phyloP scores from a whole-genome alignment of 192 early-diverging fungal genomes.

The Coemansia sp. region DNA sequence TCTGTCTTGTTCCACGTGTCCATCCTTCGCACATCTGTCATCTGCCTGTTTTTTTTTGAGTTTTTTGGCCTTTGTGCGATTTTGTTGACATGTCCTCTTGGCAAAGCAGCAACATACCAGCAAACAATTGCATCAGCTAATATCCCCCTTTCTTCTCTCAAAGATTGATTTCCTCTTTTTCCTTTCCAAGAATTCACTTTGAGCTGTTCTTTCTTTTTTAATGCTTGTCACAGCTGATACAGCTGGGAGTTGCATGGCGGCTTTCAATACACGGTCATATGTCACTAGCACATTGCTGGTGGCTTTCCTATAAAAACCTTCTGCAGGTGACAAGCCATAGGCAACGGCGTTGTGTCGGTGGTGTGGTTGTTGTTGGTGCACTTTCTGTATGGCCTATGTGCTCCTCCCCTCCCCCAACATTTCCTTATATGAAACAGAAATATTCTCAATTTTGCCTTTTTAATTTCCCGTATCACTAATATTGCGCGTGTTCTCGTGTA shows the following conservation, averaged over 20 bases:
- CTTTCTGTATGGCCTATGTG: not conserved
- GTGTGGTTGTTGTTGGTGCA: not conserved
- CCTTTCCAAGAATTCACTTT: not conserved
- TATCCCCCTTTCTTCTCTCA: not conserved
- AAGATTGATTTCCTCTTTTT: not conserved
- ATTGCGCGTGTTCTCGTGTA: not conserved
- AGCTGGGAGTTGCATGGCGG: too few species aligned
- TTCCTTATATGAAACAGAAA: not conserved
- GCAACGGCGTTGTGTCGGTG: not conserved
- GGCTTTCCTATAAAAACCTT: not conserved
- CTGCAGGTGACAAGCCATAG: not conserved
- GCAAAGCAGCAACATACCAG: too few species aligned
- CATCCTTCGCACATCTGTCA: conserved; percentile 3
- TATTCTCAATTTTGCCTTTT: not conserved
- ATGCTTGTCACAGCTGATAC: too few species aligned
- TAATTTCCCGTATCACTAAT: conserved; percentile 3
- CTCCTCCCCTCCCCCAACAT: not conserved
- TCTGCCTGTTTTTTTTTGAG: not conserved
- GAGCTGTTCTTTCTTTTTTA: too few species aligned
- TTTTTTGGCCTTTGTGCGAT: not conserved
- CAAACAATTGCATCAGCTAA: not conserved
- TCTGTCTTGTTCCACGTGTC: conserved; percentile 4
- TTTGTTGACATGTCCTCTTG: not conserved
- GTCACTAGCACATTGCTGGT: conserved; percentile 1
- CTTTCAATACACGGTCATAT: conserved; percentile 5